A percentile compares a stretch with the other conserved stretches of the same genome.
Conservation (phyloP, 768 basidiomycete genomes). For the button mushroom (Agaricus bisporus) region DNA sequence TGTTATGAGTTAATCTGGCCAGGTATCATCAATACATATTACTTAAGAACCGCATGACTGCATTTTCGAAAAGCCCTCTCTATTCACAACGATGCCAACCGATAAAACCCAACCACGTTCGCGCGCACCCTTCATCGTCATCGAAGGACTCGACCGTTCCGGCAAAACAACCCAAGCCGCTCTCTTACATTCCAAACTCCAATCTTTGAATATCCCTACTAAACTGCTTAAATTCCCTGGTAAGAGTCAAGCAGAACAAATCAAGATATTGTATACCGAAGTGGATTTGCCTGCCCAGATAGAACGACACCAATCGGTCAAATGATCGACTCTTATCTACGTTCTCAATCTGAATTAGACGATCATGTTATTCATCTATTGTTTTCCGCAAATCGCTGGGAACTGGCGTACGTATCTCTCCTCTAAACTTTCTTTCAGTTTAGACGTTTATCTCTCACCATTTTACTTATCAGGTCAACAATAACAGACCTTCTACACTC, state of each 20-base stretch:
- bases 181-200: slow-evolving; percentile 50
- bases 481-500: slow-evolving; percentile 53
- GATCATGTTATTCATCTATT: slow-evolving; percentile 90
- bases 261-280: neutral
- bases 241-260: slow-evolving; percentile 26
- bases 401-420: slow-evolving; percentile 60
- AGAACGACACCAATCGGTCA: slow-evolving; percentile 85
- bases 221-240: slow-evolving; percentile 87
- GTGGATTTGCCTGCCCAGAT: slow-evolving; percentile 34
- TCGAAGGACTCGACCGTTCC: slow-evolving; percentile 93
- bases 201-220: slow-evolving; percentile 37
- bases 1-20: too few relatives aligned
- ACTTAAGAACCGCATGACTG: neutral
- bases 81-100: neutral
- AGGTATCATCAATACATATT: too few relatives aligned
- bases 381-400: slow-evolving; percentile 98
- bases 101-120: neutral
- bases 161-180: slow-evolving; percentile 90
- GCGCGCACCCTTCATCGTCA: slow-evolving; percentile 82
- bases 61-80: neutral
- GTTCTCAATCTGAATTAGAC: slow-evolving; percentile 79
- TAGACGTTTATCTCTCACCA: neutral
- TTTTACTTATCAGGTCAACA: slow-evolving; percentile 33
- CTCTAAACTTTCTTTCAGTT: neutral
- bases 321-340: slow-evolving; percentile 91